Conservation (phyloP, 2,329 filamentous ascomycete species). For the Ceratocystis lukuohia region DNA sequence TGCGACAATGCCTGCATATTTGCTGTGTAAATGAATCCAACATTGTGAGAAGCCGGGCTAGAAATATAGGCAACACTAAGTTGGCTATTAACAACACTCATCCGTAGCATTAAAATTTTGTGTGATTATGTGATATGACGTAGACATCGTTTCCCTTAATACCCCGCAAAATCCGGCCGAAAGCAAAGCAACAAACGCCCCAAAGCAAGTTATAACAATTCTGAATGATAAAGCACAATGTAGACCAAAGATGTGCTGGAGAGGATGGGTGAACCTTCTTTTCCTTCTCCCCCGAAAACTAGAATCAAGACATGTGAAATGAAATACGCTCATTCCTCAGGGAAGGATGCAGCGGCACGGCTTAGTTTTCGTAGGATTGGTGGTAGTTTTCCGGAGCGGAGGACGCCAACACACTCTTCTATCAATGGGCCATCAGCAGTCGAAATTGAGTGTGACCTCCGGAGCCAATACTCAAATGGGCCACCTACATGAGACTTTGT, state of each 20-base stretch:
- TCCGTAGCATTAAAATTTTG: constrained; percentile 1
- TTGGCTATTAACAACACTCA: neutral
- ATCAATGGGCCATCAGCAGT: constrained; percentile 27
- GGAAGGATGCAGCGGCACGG: constrained; percentile 27
- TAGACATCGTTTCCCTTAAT: constrained; percentile 10
- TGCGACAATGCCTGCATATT: no score
- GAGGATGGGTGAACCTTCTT: neutral
- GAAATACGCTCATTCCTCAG: constrained; percentile 19
- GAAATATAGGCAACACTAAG: neutral
- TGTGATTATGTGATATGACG: constrained; percentile 5
- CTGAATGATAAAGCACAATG: neutral
- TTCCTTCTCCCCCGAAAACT: neutral
- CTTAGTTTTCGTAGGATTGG: constrained; percentile 27
- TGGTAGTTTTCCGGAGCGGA: constrained; percentile 30
- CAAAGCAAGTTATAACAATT: constrained; percentile 3
- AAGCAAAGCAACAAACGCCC: constrained; percentile 10
- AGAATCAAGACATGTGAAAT: neutral
- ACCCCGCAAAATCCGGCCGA: neutral
- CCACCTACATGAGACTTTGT: constrained; percentile 26
- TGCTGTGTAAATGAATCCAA: no score
- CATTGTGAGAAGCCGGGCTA: neutral
- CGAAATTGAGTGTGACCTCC: constrained; percentile 29
- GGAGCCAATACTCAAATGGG: constrained; percentile 37
- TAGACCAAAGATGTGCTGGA: constrained; percentile 1
- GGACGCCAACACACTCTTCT: constrained; percentile 27